phyloP scores from a whole-genome alignment of 2,329 filamentous ascomycete species.

The Magnaporthiopsis rhizophila region DNA sequence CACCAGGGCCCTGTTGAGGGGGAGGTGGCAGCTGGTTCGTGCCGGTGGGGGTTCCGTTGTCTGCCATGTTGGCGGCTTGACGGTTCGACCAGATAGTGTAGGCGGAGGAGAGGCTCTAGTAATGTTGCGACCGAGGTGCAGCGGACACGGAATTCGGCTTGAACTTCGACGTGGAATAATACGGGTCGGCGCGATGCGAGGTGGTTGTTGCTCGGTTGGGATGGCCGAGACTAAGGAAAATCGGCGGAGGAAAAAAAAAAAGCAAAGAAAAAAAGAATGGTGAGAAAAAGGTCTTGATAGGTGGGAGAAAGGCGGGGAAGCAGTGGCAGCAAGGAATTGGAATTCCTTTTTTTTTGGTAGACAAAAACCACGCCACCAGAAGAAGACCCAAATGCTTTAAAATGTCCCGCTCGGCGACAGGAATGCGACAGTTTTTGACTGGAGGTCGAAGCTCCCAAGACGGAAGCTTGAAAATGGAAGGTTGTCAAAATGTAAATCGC shows the following conservation, averaged over 20 bases:
- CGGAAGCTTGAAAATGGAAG: neutral
- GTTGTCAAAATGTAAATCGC: neutral
- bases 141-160: slow-evolving; percentile 2
- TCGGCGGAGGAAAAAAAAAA: slow-evolving; percentile 11
- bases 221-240: slow-evolving; percentile 7
- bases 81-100: neutral
- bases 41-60: slow-evolving; percentile 57
- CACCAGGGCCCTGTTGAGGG: slow-evolving; percentile 59
- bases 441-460: neutral
- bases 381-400: neutral
- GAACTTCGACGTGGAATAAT: neutral
- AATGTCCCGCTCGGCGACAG: neutral
- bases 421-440: neutral
- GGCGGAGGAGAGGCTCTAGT: neutral
- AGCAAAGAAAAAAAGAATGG: slow-evolving; percentile 7
- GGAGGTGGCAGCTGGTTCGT: slow-evolving; percentile 61
- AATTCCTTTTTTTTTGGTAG: neutral
- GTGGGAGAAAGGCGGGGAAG: slow-evolving; percentile 6
- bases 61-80: slow-evolving; percentile 57
- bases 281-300: slow-evolving; percentile 2
- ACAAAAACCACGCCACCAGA: neutral
- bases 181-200: neutral
- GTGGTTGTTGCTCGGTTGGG: neutral
- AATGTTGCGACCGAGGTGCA: neutral
- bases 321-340: slow-evolving; percentile 3